Base-by-base conservation (phyloP, 768 basidiomycete genomes). In the Russula griseocarnosa region DNA sequence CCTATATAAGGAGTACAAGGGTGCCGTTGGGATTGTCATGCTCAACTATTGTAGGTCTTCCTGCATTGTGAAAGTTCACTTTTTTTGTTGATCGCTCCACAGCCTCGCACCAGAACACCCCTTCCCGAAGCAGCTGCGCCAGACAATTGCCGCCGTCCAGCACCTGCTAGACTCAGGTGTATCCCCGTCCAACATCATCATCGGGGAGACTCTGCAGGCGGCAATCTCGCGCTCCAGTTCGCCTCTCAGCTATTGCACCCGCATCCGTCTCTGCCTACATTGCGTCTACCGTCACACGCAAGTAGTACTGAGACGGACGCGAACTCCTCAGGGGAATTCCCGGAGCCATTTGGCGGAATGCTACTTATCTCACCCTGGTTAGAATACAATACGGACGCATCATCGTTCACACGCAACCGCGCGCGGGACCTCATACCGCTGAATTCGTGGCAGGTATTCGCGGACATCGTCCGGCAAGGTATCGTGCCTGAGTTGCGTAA, bases 151-250 rank as follows among this genome's bases (percentile, higher is more conserved):
- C 0, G 70, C 66, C 22, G 20, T 71, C 44, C 36, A 58, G 20
- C 57, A 68, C n/a, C 38, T 71, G 28, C 51, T 67, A 3, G 61
- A 63, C 10, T 46, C 40, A 11, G 70, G 70, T 22, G 36, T 64
- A 5, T 49, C 57, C 30, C 32, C 66, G 3, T 64, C 70, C 13
- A 65, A 67, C n/a, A 69, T 71, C n/a, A 60, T 58, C 47, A 47
- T 71, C 30, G 66, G 62, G 1, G 70, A 28, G 44, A 58, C 30
- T 58, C 56, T 3, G 56, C 56, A 34, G 56, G 56, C 8, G 56
- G 55, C 16, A 71, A 70, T 58, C 46, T 71, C 9, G 52, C 58
- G 8, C 11, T 71, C 9, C 70, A 71, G 55, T 57, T 69, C 16
- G 51, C 66, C 1, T 46, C 61, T 1, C 68, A 66, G 30, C 13